A percentile compares a stretch with the other conserved stretches of the same genome.
These are phyloP conservation scores for Trichoderma asperelloides DNA, from an alignment of 495 filamentous ascomycete genomes.

Conservation along the genomic window DNA sequence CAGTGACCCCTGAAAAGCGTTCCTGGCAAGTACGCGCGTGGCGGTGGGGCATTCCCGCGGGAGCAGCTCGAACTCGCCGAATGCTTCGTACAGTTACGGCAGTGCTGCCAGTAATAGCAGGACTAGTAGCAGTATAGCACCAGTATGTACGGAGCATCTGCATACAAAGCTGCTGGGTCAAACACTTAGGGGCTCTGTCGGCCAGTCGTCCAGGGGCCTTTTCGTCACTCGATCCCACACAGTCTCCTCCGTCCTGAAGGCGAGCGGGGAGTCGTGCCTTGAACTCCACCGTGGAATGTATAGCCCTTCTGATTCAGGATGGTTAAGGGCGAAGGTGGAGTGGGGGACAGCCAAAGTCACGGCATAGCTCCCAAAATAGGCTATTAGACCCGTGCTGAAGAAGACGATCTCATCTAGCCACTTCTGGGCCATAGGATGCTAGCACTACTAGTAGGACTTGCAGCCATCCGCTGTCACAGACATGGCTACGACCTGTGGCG, in stretches of 20 bases:
- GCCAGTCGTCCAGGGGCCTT: neutral
- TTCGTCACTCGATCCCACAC: neutral
- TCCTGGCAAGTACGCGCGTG: slow-evolving; percentile 3
- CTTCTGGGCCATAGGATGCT: neutral
- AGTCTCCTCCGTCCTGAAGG: neutral
- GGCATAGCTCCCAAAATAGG: neutral
- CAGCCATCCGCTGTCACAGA: neutral
- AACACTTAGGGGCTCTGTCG: slow-evolving; percentile 6
- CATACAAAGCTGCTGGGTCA: neutral
- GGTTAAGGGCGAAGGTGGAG: neutral
- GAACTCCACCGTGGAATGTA: neutral
- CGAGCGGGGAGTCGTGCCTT: neutral
- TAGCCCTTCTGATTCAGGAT: neutral
- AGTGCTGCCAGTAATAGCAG: neutral
- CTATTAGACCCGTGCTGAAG: slow-evolving; percentile 5
- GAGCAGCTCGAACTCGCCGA: neutral
- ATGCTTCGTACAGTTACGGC: neutral
- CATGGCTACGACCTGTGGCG: neutral
- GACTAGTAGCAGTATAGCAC: neutral
- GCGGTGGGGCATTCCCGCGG: neutral
- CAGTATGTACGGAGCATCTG: neutral
- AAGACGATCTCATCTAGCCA: slow-evolving; percentile 3
- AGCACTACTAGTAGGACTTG: neutral
- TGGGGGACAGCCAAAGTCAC: neutral
- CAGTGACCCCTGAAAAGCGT: neutral